Evolutionary conservation across 78 protist species (phyloP), one percentile per base, ranked within the genome.

Genomic region (Dictyostelium citrinum): DNA sequence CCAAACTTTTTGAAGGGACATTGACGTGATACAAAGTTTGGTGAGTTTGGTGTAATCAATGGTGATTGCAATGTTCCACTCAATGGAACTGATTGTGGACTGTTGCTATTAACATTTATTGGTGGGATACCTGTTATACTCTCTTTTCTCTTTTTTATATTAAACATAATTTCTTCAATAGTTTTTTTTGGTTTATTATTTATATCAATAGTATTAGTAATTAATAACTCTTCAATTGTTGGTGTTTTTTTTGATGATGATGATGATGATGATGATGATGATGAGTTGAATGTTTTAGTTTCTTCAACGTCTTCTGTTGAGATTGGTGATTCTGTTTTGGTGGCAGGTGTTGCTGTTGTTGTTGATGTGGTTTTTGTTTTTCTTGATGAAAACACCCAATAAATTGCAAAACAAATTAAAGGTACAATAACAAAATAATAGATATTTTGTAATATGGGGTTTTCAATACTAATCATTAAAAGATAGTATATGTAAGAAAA

Each of bases 1-100:
- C 92, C 92, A 76, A 86, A 86, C 61, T 86, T 86, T 31, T 86
- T 86, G 39, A 86, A 86, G 9, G 83, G 24, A n/a, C 92, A 86
- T 61, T 49, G 79, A 20, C 92, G 74, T 17, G 84, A 67, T 5
- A 72, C 81, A 61, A 86, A 86, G 12, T 68, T 49, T 1, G 92
- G 92, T 35, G 78, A 61, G 17, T 16, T n/a, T 22, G 81, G 81
- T 75, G 49, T 17, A 41, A 75, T 33, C 81, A 75, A 41, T 41
- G 81, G 81, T 75, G 81, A 75, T 33, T 41, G 49, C 41, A 75
- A 22, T 20, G 81, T 41, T 22, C 81, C 81, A n/a, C 37, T n/a
- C 14, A 35, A 41, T 41, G 81, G 27, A 17, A 16, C 22, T 41
- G 49, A 43, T 75, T 43, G 46, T 41, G 81, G 58, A 75, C 81